Conservation (phyloP, 495 filamentous ascomycete genomes). For the Trichoderma virens region DNA sequence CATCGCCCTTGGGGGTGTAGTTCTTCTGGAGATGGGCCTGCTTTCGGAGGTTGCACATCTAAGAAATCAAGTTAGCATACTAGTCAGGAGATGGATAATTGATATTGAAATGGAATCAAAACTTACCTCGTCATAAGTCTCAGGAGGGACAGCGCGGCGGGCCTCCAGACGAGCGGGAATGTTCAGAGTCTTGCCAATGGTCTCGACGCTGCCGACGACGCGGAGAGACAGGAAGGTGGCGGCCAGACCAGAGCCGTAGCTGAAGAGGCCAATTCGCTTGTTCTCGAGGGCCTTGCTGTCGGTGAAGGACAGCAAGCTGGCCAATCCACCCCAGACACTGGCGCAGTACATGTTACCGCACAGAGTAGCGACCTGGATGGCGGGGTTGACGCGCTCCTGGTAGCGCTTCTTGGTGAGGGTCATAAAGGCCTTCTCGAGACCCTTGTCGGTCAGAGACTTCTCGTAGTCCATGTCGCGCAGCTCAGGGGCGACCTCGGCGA, state of each 20-base stretch:
- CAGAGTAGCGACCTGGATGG: constrained; percentile 80
- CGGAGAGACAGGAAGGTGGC: constrained; percentile 83
- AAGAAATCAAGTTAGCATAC: no score
- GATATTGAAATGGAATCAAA: not conserved
- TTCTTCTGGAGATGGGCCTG: constrained; percentile 89
- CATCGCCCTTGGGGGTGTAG: constrained; percentile 69
- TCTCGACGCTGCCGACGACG: constrained; percentile 67
- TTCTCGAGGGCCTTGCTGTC: constrained; percentile 59
- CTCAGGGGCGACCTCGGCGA: constrained; percentile 80
- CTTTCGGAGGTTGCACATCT: constrained; percentile 89
- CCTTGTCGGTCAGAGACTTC: constrained; percentile 82
- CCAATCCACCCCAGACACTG: constrained; percentile 82
- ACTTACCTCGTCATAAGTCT: constrained; percentile 80
- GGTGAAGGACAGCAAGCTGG: constrained; percentile 67
- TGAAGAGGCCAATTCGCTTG: constrained; percentile 88
- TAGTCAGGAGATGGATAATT: constrained; percentile 6
- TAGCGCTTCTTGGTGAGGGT: constrained; percentile 91
- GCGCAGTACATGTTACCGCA: constrained; percentile 99
- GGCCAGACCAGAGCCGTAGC: constrained; percentile 89
- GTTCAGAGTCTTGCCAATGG: constrained; percentile 71
- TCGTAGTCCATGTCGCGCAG: constrained; percentile 78
- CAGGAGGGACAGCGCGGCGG: constrained; percentile 64
- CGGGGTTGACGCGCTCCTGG: constrained; percentile 75
- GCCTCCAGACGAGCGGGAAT: constrained; percentile 67
- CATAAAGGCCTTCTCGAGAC: constrained; percentile 94